These are phyloP conservation scores for Volvox reticuliferus DNA, from an alignment of 139 green algal genomes.

Conservation along the genomic window DNA sequence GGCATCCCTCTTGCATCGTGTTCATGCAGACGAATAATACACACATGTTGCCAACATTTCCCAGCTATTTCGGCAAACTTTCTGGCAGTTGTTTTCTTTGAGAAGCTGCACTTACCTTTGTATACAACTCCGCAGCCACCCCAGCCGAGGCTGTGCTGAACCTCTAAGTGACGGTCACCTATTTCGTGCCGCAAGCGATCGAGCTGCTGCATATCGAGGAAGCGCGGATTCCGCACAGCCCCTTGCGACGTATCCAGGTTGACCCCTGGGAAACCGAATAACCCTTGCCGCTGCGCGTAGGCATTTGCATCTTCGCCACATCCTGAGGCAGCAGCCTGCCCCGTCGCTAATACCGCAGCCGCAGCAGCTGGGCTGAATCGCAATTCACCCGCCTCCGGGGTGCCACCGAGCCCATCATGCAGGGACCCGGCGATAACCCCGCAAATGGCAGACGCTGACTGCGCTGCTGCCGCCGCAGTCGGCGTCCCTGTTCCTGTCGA, in stretches of 20 bases:
- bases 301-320: not conserved
- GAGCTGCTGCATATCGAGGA: constrained; percentile 28
- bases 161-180: constrained; percentile 41
- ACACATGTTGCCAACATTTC: no score
- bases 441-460: not conserved
- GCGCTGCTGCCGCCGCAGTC: not conserved
- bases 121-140: constrained; percentile 46
- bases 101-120: constrained; percentile 3
- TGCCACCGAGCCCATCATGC: not conserved
- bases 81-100: no score
- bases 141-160: constrained; percentile 49
- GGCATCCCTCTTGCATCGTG: no score
- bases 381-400: not conserved
- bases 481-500: not conserved
- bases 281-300: not conserved
- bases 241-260: not conserved
- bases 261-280: not conserved
- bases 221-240: not conserved
- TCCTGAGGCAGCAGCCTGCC: not conserved
- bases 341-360: not conserved
- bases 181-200: constrained; percentile 36
- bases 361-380: not conserved
- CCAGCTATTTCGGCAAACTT: no score
- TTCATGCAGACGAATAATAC: no score
- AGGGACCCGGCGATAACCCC: not conserved